Percentiles rank a stretch among this genome's conserved stretches.
These are phyloP conservation scores for Sugiyamaella pinicola DNA, from an alignment of 1,139 yeast species.

Conservation along the genomic window DNA sequence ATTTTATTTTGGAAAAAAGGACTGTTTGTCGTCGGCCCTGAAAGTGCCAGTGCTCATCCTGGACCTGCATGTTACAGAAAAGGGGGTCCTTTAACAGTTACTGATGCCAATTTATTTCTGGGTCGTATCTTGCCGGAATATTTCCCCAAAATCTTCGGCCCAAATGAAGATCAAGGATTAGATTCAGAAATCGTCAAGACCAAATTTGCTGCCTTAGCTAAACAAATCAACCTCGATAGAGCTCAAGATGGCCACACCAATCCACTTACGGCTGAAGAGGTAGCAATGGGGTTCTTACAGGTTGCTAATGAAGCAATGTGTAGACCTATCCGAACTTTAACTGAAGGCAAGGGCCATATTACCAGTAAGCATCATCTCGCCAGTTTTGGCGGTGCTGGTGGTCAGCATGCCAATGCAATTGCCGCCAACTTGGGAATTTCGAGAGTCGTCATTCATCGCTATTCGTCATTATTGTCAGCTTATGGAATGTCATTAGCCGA, in stretches of 20 bases:
- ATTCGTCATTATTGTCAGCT: slow-evolving; percentile 54
- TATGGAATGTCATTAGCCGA: slow-evolving; percentile 58
- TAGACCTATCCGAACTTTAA: slow-evolving; percentile 53
- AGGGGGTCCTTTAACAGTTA: slow-evolving; percentile 58
- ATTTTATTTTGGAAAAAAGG: slow-evolving; percentile 54
- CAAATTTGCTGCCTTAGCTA: slow-evolving; percentile 49
- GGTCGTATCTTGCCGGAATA: slow-evolving; percentile 54
- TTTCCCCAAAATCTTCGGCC: slow-evolving; percentile 59
- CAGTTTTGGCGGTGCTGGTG: slow-evolving; percentile 59
- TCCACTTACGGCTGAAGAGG: slow-evolving; percentile 46
- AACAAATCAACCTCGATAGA: slow-evolving; percentile 47
- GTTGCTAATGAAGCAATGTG: slow-evolving; percentile 58
- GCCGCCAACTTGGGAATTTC: slow-evolving; percentile 50
- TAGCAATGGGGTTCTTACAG: slow-evolving; percentile 53
- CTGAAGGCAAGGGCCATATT: slow-evolving; percentile 54
- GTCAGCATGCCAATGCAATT: slow-evolving; percentile 54
- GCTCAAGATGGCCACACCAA: slow-evolving; percentile 26
- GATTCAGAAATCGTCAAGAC: slow-evolving; percentile 47
- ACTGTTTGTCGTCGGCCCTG: slow-evolving; percentile 57
- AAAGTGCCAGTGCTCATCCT: slow-evolving; percentile 59
- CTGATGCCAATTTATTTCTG: slow-evolving; percentile 56
- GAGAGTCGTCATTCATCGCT: slow-evolving; percentile 50
- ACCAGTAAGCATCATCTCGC: slow-evolving; percentile 50
- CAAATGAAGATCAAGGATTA: slow-evolving; percentile 52
- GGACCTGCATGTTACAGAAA: slow-evolving; percentile 62